Base-by-base conservation (phyloP, 164 flowering plant genomes). In the Magnolia kwangsiensis region DNA sequence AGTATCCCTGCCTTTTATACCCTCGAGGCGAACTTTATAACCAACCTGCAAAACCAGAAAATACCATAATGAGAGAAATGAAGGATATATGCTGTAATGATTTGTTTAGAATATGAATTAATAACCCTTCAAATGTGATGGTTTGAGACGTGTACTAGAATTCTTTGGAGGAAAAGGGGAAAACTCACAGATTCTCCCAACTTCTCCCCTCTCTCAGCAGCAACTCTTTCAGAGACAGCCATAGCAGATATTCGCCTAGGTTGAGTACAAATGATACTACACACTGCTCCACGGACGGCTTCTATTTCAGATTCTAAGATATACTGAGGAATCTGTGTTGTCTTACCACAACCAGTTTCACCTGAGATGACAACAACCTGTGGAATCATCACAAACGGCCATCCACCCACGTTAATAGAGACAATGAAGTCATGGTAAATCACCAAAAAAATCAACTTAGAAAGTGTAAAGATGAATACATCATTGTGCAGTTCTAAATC, bases 341-440 rank as follows among this genome's bases (percentile, higher is more conserved):
- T 94, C 86, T 96, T 96, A 72, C 99, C 99, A 87, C 99, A 96
- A 58, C 99, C 99, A 85, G 99, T 96, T 87, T 93, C 96, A 82
- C 99, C 99, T 69, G 99, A 96, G 80, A 96, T 82, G 58, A 96
- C 83, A 74, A 94, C 84, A 63, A 96, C 96, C 99, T 96, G 87
- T 63, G 82, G 19, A 84, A 79, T 71, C 66, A 81, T 79, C 74
- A 82, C 19, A 77, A 74, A 24, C 51, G 18, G 24, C 9, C 19
- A n/a, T 70, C 23, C 21, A 31, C 50, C 71, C 45, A 50, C 2
- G 45, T 70, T 50, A 49, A 14, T 10, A 49, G 2, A 50, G 20
- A 49, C n/a, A 4, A 70, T 37, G 72, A 49, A 9, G n/a, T 11
- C 61, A 55, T 16, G 45, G 45, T 16, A 4, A 10, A 55, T 11